Percentiles rank a stretch among this genome's conserved stretches.
Conservation (phyloP, 768 basidiomycete species). For the Ramaria sp. region DNA sequence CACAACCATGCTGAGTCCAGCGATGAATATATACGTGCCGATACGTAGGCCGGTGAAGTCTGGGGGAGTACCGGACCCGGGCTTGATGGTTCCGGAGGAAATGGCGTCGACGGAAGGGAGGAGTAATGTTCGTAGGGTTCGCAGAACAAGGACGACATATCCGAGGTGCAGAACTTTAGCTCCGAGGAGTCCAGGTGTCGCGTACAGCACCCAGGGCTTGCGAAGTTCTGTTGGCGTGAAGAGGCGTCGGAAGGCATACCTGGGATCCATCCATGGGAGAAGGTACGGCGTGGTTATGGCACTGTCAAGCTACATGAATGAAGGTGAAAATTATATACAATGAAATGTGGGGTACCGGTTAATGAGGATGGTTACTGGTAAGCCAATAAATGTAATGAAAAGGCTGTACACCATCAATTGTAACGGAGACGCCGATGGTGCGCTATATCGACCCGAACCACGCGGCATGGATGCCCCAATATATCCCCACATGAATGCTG, state of each 20-base stretch:
- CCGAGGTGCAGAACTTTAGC: slow-evolving; percentile 33
- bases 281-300: slow-evolving; percentile 77
- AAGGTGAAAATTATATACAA: slow-evolving; percentile 4
- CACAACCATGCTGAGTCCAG: slow-evolving; percentile 43
- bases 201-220: slow-evolving; percentile 69
- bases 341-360: slow-evolving; percentile 44
- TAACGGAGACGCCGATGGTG: slow-evolving; percentile 49
- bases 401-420: slow-evolving; percentile 57
- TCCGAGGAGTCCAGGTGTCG: slow-evolving; percentile 58
- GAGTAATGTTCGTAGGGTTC: slow-evolving; percentile 40
- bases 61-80: slow-evolving; percentile 19
- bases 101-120: slow-evolving; percentile 32
- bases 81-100: slow-evolving; percentile 16
- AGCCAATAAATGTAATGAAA: slow-evolving; percentile 51
- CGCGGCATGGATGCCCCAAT: slow-evolving; percentile 36
- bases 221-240: slow-evolving; percentile 75
- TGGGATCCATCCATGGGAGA: slow-evolving; percentile 49
- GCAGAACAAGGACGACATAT: slow-evolving; percentile 34
- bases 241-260: slow-evolving; percentile 53
- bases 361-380: slow-evolving; percentile 65
- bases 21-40: slow-evolving; percentile 45
- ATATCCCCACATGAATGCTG: slow-evolving; percentile 50
- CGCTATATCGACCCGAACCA: slow-evolving; percentile 49
- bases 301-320: slow-evolving; percentile 26
- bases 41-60: slow-evolving; percentile 42